Evolutionary conservation across 768 basidiomycete genomes (phyloP), one percentile per base, ranked within the genome.

Genomic region (Wakefieldia striispora): DNA sequence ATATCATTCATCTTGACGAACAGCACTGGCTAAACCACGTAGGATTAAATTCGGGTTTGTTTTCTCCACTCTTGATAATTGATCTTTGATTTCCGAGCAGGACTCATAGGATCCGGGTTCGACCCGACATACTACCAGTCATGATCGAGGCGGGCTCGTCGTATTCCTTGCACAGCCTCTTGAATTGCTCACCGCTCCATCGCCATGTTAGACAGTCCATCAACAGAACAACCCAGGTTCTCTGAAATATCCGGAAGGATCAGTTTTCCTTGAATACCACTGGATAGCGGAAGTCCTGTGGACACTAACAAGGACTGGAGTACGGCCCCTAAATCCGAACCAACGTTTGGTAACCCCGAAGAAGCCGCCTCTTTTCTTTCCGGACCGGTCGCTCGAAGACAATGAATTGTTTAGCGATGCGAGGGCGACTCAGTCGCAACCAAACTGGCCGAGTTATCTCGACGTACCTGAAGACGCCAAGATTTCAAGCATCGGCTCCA

Each of bases 321-420:
- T 34, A 29, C 38, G 34, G 10, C 14, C 11, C 31, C n/a, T 42
- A 29, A 36, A 27, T 26, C 40, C 19, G n/a, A 47, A 31, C 17
- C 49, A 41, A 19, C 36, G 13, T 45, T 40, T 31, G 54, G 33
- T 31, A 31, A 39, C 27, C 39, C 54, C 17, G 55, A 50, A 45
- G 57, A 53, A 24, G 33, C 26, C 42, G 19, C 38, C 39, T 1
- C 40, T 55, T 62, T 13, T 63, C 58, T 38, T 52, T 65, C 44
- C 20, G 58, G 24, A n/a, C 50, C 2, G 26, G 41, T 45, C 48
- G 53, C 20, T 17, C 44, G 17, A 61, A 53, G 54, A 67, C 41
- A 55, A 67, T 10, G 49, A 50, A 11, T 11, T 69, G n/a, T 63
- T 69, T 29, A 33, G 36, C 21, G 49, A 56, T 20, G 66, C 60